A percentile compares a stretch with the other conserved stretches of the same genome.
These are phyloP conservation scores for Trametes gibbosa DNA, from an alignment of 768 basidiomycete species.

Conservation along the genomic window DNA sequence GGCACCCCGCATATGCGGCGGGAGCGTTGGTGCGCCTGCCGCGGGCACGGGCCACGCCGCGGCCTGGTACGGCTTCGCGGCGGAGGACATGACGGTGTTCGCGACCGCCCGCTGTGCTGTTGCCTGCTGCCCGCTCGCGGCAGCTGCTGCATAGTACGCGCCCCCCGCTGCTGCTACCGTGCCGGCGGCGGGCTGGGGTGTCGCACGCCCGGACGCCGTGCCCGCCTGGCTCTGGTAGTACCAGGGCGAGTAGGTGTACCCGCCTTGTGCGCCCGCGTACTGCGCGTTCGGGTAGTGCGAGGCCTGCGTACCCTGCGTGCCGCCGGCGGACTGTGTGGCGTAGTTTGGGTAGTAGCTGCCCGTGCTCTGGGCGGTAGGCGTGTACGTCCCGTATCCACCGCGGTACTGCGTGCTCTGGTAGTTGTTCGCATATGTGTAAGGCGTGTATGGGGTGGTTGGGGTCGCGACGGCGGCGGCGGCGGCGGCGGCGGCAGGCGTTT, in stretches of 20 bases:
- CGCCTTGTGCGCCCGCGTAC: slow-evolving; percentile 38
- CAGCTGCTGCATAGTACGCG: too few species aligned
- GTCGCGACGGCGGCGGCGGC: too few species aligned
- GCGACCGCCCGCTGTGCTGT: slow-evolving; percentile 50
- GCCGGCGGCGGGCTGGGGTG: slow-evolving; percentile 39
- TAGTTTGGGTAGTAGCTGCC: slow-evolving; percentile 30
- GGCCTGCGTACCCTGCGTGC: slow-evolving; percentile 14
- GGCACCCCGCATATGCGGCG: slow-evolving; percentile 38
- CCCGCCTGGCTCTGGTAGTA: slow-evolving; percentile 39
- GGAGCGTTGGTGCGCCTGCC: slow-evolving; percentile 37
- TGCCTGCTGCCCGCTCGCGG: slow-evolving; percentile 35
- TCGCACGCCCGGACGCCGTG: slow-evolving; percentile 36
- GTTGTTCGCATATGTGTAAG: slow-evolving; percentile 24
- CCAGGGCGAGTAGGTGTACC: slow-evolving; percentile 43
- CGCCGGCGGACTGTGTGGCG: slow-evolving; percentile 25
- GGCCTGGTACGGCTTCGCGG: slow-evolving; percentile 23
- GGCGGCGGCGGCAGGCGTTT: slow-evolving; percentile 29
- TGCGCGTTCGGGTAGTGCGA: slow-evolving; percentile 39
- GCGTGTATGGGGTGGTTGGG: slow-evolving; percentile 21
- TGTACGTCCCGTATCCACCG: slow-evolving; percentile 39
- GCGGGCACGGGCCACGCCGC: slow-evolving; percentile 18
- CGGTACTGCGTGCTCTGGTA: slow-evolving; percentile 32
- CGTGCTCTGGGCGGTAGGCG: slow-evolving; percentile 25
- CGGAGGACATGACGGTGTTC: slow-evolving; percentile 48
- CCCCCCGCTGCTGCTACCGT: slow-evolving; percentile 25